Percentiles rank a stretch among this genome's conserved stretches.
Evolutionary conservation across 2,329 filamentous ascomycete species (phyloP).

Genomic region (Metarhizium humberi): DNA sequence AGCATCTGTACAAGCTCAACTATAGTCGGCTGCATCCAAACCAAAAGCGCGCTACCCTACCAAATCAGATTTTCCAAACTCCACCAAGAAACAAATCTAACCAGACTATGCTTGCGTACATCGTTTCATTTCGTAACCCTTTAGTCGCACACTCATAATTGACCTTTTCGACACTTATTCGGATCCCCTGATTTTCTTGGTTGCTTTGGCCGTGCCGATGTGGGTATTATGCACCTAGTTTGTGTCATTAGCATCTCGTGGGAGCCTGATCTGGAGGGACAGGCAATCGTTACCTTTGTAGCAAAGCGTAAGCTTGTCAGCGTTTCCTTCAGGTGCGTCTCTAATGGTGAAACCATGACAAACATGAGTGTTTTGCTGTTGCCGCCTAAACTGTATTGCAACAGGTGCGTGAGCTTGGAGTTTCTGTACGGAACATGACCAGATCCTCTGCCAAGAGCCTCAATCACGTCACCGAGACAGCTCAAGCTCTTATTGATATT

Average conservation of each 20-base stretch:
- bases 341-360: constrained; percentile 91
- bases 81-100: neutral
- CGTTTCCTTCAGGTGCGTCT: constrained; percentile 85
- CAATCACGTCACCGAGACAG: constrained; percentile 89
- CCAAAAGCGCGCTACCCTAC: constrained; percentile 1
- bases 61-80: constrained; percentile 1
- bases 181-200: constrained; percentile 45
- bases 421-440: constrained; percentile 89
- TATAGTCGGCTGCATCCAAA: neutral
- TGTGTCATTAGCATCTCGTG: constrained; percentile 5
- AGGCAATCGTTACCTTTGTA: constrained; percentile 60
- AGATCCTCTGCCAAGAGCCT: constrained; percentile 76
- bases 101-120: constrained; percentile 2
- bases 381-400: constrained; percentile 89
- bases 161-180: constrained; percentile 14
- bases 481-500: constrained; percentile 95
- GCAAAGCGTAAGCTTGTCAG: constrained; percentile 93
- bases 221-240: constrained; percentile 74
- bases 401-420: constrained; percentile 89
- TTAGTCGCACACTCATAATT: neutral
- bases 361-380: constrained; percentile 99
- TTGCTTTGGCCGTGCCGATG: constrained; percentile 78
- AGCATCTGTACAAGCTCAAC: neutral
- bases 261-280: neutral
- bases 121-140: constrained; percentile 3